Percentiles rank a stretch among this genome's conserved stretches.
These are phyloP conservation scores for Lentinula aciculospora DNA, from an alignment of 768 basidiomycete species.

Conservation along the genomic window DNA sequence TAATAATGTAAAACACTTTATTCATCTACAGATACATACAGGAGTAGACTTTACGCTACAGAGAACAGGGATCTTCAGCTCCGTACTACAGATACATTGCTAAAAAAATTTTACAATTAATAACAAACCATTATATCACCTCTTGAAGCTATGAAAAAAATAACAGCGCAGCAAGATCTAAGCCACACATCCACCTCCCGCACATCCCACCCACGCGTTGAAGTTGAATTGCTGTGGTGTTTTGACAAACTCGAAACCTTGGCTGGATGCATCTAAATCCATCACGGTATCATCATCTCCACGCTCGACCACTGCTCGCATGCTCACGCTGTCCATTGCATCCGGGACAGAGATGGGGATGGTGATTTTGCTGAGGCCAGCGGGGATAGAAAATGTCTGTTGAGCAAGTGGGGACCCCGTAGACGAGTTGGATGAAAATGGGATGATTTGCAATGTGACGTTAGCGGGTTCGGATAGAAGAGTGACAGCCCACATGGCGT, in stretches of 20 bases:
- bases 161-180: neutral
- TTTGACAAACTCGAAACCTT: slow-evolving; percentile 1
- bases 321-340: neutral
- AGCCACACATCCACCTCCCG: neutral
- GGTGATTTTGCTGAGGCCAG: slow-evolving; percentile 60
- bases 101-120: too few species aligned
- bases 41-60: too few species aligned
- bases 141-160: neutral
- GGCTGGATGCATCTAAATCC: neutral
- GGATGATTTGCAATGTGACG: slow-evolving; percentile 30
- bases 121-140: too few species aligned
- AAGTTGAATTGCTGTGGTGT: slow-evolving; percentile 5
- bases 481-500: slow-evolving; percentile 66
- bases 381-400: slow-evolving; percentile 41
- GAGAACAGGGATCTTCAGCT: too few species aligned
- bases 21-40: too few species aligned
- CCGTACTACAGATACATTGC: too few species aligned
- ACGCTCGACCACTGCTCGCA: neutral
- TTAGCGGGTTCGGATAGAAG: slow-evolving; percentile 50
- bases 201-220: slow-evolving; percentile 8
- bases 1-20: too few species aligned
- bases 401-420: slow-evolving; percentile 38
- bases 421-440: slow-evolving; percentile 18
- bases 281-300: neutral
- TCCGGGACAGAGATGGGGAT: slow-evolving; percentile 34